Evolutionary conservation across 768 basidiomycete genomes (phyloP).

Genomic region (Lactifluus subvellereus): DNA sequence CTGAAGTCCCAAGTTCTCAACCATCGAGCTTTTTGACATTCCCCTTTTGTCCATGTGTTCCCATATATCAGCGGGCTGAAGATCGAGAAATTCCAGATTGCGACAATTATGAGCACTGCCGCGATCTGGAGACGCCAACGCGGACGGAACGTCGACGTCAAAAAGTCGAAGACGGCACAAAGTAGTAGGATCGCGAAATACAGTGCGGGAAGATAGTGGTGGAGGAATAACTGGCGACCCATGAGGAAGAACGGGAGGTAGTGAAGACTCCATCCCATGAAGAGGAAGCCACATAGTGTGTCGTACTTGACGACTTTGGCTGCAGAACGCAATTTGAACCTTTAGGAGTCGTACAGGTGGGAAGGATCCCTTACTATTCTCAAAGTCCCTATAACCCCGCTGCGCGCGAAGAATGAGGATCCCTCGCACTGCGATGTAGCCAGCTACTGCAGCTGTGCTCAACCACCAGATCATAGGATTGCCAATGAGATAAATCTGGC

Average conservation of each 20-base stretch:
- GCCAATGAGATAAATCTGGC: constrained; percentile 91
- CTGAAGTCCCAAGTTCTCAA: constrained; percentile 94
- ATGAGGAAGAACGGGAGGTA: constrained; percentile 98
- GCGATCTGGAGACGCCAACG: constrained; percentile 76
- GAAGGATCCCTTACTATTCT: constrained; percentile 60
- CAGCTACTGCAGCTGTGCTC: constrained; percentile 62
- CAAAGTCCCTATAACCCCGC: constrained; percentile 87
- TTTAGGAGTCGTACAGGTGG: not conserved
- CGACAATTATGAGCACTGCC: constrained; percentile 62
- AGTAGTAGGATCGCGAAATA: constrained; percentile 83
- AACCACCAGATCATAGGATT: constrained; percentile 94
- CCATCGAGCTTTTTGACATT: constrained; percentile 78
- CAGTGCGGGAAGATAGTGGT: constrained; percentile 97
- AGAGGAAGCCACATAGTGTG: constrained; percentile 82
- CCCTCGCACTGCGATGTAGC: constrained; percentile 65
- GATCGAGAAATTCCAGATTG: constrained; percentile 70
- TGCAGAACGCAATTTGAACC: constrained; percentile 31
- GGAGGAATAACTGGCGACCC: constrained; percentile 94
- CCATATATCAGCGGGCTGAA: constrained; percentile 86
- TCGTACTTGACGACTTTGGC: constrained; percentile 92
- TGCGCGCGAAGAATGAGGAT: constrained; percentile 84
- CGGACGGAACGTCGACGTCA: constrained; percentile 73
- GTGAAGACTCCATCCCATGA: constrained; percentile 87
- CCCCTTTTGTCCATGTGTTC: constrained; percentile 72
- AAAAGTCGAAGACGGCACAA: constrained; percentile 76